Evolutionary conservation across 352 stramenopile genomes (phyloP), one percentile per base, ranked within the genome.

Genomic region (Phytophthora meadii): DNA sequence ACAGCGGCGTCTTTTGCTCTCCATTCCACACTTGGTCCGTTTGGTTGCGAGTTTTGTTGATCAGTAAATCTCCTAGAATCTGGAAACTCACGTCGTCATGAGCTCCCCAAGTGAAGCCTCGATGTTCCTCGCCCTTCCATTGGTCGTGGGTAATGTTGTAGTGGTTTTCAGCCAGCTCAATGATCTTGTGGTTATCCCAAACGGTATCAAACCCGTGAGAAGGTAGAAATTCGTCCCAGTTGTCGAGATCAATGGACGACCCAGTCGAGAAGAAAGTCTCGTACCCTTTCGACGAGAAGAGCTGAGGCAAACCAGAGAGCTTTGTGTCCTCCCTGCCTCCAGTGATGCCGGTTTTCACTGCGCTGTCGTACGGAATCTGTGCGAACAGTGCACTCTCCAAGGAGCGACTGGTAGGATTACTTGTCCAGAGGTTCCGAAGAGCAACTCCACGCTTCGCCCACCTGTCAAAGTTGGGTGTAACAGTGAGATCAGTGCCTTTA

Each of bases 351-450:
- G 71, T 72, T 27, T 79, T 63, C 0, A 65, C 56, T 22, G 69
- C 36, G 37, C 64, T 72, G 19, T 89, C 66, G 39, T 82, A 84
- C 7, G 78, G 65, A 12, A 84, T 48, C 48, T 89, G 78, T 0
- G 61, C 81, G 50, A 82, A 89, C 25, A 85, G 41, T 22, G 81
- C 71, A 25, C 76, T 86, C 40, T 88, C 78, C 5, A 89, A 24
- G 2, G 81, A 88, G 2, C 81, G 78, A 63, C 78, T 89, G 9
- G 81, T 88, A 11, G 68, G 71, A 52, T 64, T 81, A 25, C 74
- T 88, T 4, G 81, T 84, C 79, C 81, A 90, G 14, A 90, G 56
- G 53, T 88, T 90, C 28, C 65, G 66, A n/a, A 90, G 76, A 11
- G 69, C 81, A 10, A 90, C 67, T 24, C 77, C 77, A 24, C 74